Evolutionary conservation across 2,329 filamentous ascomycete species (phyloP), one percentile per base, ranked within the genome.

Genomic region (Thermomyces lanuginosus): DNA sequence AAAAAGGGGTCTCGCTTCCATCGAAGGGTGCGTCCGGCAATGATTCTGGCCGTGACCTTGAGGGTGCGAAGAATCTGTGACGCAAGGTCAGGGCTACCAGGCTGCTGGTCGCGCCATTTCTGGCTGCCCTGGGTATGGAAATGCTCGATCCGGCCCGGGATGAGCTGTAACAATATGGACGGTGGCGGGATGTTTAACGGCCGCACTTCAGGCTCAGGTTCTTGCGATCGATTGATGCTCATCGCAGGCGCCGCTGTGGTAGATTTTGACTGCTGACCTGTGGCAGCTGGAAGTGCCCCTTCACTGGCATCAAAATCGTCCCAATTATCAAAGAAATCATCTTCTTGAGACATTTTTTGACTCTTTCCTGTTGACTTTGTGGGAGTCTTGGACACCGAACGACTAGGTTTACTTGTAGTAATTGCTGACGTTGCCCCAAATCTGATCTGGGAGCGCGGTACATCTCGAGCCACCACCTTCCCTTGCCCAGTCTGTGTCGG

Each of bases 1-100:
- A 95, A 61, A 35, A 82, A 72, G 35, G 71, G 76, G 52, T 95
- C 86, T 28, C 86, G 70, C 48, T 92, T 86, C 86, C 86, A 95
- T 30, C 86, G 76, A 27, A 78, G 60, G 43, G 80, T 83, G 31
- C 86, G 74, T 7, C 84, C 86, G 1, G 80, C 78, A 31, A 93
- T 73, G 26, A 93, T 67, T 22, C 76, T 76, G n/a, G 72, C 79
- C 13, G 76, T 73, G 7, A 82, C 78, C 2, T 44, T 47, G 24
- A 55, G 39, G 8, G 40, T 47, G 24, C 30, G 43, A 22, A 40
- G 29, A 10, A 58, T 44, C 8, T 34, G 30, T 9, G 32, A 24
- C 8, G 44, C 43, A 6, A 44, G 36, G 18, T 21, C 21, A 10
- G 37, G 22, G 21, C 41, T 29, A 19, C 24, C 21, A n/a, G 32